Conservation (phyloP, 768 basidiomycete genomes). For the Lactarius hengduanensis region DNA sequence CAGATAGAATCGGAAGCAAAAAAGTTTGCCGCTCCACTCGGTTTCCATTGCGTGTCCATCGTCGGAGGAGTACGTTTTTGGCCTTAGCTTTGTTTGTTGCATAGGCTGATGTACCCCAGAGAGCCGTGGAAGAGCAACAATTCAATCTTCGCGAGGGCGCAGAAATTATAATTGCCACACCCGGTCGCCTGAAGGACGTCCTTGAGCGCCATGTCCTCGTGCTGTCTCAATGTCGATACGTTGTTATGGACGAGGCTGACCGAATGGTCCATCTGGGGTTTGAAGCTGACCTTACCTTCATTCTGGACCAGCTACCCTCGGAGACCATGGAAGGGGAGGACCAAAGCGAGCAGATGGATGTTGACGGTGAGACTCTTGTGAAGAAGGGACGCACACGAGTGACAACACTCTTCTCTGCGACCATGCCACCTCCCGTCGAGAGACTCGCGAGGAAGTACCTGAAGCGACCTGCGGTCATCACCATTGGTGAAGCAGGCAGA, state of each 20-base stretch:
- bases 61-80: constrained; percentile 81
- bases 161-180: constrained; percentile 98
- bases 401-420: constrained; percentile 97
- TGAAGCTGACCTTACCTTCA: constrained; percentile 91
- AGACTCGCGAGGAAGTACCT: constrained; percentile 94
- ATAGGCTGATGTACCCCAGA: constrained; percentile 41
- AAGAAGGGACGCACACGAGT: constrained; percentile 82
- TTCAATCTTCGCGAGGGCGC: constrained; percentile 98
- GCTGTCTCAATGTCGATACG: constrained; percentile 93
- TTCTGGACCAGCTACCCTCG: constrained; percentile 86
- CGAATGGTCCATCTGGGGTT: constrained; percentile 99
- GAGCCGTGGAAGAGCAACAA: constrained; percentile 96
- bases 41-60: constrained; percentile 94
- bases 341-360: constrained; percentile 70
- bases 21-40: constrained; percentile 88
- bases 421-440: constrained; percentile 98
- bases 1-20: constrained; percentile 93
- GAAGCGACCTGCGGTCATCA: constrained; percentile 88
- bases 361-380: constrained; percentile 62
- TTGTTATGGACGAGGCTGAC: constrained; percentile 99
- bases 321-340: constrained; percentile 90
- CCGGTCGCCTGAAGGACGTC: constrained; percentile 97
- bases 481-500: constrained; percentile 96
- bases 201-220: constrained; percentile 95
- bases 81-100: constrained; percentile 20